Conservation (phyloP, 345 rosid genomes). For the rapeseed (Brassica napus) region DNA sequence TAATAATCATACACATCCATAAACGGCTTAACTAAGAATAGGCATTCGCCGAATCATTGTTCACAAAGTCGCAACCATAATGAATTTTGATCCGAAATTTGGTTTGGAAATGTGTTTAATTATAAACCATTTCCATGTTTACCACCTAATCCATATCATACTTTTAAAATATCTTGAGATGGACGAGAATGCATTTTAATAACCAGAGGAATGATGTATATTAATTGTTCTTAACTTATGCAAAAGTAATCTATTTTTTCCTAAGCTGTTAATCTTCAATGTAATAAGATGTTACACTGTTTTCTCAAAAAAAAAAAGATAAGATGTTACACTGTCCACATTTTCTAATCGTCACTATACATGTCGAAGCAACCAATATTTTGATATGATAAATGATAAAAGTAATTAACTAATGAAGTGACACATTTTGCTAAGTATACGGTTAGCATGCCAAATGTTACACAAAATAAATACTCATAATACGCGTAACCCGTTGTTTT, state of each 20-base stretch:
- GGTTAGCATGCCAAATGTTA: neutral
- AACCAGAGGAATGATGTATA: neutral
- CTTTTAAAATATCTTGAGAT: neutral
- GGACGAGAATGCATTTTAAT: conserved; percentile 5
- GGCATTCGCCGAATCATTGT: conserved; percentile 33
- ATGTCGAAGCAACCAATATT: neutral
- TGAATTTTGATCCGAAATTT: conserved; percentile 4
- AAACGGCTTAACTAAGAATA: conserved; percentile 36
- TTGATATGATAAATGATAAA: neutral
- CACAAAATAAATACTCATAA: neutral
- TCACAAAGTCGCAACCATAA: neutral
- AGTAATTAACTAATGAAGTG: neutral
- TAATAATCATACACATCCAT: conserved; percentile 9
- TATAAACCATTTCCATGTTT: neutral
- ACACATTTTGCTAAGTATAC: conserved; percentile 2
- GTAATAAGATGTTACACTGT: neutral
- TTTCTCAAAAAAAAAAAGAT: no score
- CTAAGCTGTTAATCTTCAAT: neutral
- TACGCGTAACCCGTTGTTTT: neutral
- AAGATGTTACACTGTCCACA: neutral
- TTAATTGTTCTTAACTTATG: neutral
- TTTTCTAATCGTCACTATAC: neutral
- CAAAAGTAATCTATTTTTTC: neutral
- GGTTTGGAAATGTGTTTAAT: neutral
- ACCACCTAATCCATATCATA: neutral